phyloP scores from a whole-genome alignment of 768 basidiomycete species.

The Russula dissimulans region DNA sequence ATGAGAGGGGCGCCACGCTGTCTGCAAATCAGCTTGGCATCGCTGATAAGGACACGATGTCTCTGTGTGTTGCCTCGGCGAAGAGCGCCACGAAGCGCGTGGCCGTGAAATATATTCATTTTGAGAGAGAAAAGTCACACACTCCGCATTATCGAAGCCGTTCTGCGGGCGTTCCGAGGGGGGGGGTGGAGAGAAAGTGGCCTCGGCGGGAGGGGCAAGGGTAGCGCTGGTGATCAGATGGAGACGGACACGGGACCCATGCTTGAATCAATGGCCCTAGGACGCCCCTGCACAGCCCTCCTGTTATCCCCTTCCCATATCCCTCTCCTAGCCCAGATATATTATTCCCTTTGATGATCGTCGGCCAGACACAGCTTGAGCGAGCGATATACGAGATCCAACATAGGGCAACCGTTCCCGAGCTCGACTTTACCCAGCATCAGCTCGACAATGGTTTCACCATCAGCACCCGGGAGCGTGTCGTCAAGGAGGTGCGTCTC shows the following conservation, averaged over 20 bases:
- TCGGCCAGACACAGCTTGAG: constrained; percentile 41
- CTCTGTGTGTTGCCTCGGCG: constrained; percentile 34
- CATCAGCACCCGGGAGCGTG: constrained; percentile 90
- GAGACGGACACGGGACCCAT: constrained; percentile 5
- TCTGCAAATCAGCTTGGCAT: constrained; percentile 50
- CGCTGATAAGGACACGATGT: constrained; percentile 27
- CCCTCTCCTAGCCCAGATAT: not conserved
- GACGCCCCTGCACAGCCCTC: not conserved
- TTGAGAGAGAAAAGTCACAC: not conserved
- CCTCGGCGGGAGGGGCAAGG: not conserved
- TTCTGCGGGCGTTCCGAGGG: not conserved
- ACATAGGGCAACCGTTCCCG: constrained; percentile 40
- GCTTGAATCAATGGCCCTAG: not conserved
- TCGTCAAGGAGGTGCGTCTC: constrained; percentile 81
- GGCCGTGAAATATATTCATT: constrained; percentile 16
- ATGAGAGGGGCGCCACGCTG: constrained; percentile 39
- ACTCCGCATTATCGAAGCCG: not conserved
- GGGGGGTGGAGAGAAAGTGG: not conserved
- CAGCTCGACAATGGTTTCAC: constrained; percentile 85
- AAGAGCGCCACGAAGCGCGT: constrained; percentile 11
- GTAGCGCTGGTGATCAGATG: not conserved
- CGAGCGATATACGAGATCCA: constrained; percentile 59
- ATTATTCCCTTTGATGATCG: not conserved
- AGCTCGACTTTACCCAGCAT: constrained; percentile 88
- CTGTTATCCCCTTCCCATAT: not conserved